Conservation (phyloP, 176 grass and related monocot genomes). For the Pharus latifolius region DNA sequence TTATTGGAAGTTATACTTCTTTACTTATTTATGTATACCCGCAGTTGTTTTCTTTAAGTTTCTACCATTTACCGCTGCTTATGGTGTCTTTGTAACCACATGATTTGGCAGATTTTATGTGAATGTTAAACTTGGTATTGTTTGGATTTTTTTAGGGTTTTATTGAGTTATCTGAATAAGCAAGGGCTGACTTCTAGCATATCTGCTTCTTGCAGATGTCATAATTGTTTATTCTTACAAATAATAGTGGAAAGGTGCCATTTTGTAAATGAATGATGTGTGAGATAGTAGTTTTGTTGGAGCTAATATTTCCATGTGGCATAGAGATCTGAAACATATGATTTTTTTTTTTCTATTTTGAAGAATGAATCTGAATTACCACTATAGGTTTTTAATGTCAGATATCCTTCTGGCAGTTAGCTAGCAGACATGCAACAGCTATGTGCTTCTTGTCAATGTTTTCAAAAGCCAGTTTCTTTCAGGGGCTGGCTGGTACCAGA, state of each 20-base stretch:
- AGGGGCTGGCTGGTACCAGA: not conserved
- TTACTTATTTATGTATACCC: not conserved
- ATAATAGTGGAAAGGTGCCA: not conserved
- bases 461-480: constrained; percentile 3
- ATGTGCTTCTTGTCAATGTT: constrained; percentile 2
- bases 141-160: not conserved
- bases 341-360: not conserved
- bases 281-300: not conserved
- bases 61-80: not conserved
- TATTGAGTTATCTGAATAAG: not conserved
- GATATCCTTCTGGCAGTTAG: not conserved
- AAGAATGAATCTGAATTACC: not conserved
- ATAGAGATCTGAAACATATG: not conserved
- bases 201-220: not conserved
- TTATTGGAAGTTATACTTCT: not conserved
- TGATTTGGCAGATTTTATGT: not conserved
- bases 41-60: too few species aligned
- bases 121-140: not conserved
- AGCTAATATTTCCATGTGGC: not conserved
- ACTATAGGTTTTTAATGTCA: not conserved
- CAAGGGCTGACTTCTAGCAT: not conserved
- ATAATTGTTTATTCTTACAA: not conserved
- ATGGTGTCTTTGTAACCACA: not conserved
- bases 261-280: not conserved
- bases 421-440: not conserved